Conservation (phyloP, 2,329 filamentous ascomycete species). For the Fusarium newnesense region DNA sequence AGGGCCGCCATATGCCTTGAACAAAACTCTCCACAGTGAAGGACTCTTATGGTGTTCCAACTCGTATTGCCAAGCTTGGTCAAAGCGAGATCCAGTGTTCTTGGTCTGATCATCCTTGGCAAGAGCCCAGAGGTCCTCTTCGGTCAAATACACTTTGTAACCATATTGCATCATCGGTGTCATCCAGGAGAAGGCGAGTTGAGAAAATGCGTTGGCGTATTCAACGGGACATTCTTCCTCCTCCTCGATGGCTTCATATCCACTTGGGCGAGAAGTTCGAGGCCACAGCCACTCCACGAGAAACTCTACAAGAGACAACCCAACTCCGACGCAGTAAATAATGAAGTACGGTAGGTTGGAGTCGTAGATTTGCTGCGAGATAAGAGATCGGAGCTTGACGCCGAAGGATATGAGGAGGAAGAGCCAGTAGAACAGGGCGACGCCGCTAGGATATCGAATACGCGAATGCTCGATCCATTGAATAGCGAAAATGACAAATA, state of each 20-base stretch:
- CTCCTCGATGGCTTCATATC: conserved; percentile 66
- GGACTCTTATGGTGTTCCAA: conserved; percentile 70
- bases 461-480: conserved; percentile 90
- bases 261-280: conserved; percentile 70
- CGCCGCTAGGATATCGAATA: conserved; percentile 84
- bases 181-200: conserved; percentile 98
- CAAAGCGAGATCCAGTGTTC: conserved; percentile 75
- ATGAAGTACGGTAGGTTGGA: conserved; percentile 79
- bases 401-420: conserved; percentile 81
- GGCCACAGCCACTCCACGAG: conserved; percentile 86
- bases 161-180: conserved; percentile 96
- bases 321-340: conserved; percentile 77
- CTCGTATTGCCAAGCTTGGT: conserved; percentile 80
- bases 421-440: conserved; percentile 93
- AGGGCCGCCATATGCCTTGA: conserved; percentile 84
- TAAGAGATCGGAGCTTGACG: conserved; percentile 86
- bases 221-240: conserved; percentile 79
- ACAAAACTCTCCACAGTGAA: conserved; percentile 87
- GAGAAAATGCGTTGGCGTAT: conserved; percentile 93
- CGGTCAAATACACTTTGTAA: conserved; percentile 90
- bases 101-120: conserved; percentile 82
- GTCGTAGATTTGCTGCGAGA: conserved; percentile 79
- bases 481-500: conserved; percentile 78
- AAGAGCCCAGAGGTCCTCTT: conserved; percentile 95
- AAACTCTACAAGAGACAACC: conserved; percentile 76